Base-by-base conservation (phyloP, 1,139 yeast genomes). In the Nakaseomyces nivariensis region DNA sequence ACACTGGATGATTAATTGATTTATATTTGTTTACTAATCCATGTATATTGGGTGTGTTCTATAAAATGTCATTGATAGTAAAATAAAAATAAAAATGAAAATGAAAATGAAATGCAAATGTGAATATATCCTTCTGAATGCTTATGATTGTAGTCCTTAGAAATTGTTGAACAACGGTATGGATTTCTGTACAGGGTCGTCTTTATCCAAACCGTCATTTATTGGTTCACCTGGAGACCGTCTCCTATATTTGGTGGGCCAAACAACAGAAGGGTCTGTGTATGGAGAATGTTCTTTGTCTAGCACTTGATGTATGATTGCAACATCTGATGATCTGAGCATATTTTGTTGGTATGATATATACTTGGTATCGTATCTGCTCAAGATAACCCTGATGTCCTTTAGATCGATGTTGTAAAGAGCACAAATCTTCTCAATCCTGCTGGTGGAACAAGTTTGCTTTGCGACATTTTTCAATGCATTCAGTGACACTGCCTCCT, bases 161-260 rank as follows among this genome's bases (percentile, higher is more conserved):
- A 41, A 41, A n/a, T 41, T 29, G 25, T 27, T 41, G 34, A 41
- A 41, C 7, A 41, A 13, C 9, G 44, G 34, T 27, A 41, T 41
- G 11, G 44, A n/a, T 9, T 13, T 27, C 25, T 41, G 53, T 13
- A 54, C 32, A 3, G 55, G 52, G 34, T 41, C 44, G n/a, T 41
- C 34, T 17, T 27, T 27, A 29, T 41, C 44, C 25, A 41, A 34
- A 11, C 42, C 42, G 5, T 38, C 31, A 25, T 38, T 38, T 13
- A 38, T 24, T 6, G 4, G 17, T 6, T 41, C 44, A 27, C 34
- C 33, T 4, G 25, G 33, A 7, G 44, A 41, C 5, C 34, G 5
- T 29, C 44, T 41, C n/a, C 13, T 41, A 9, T 46, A 50, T 40
- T 56, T 59, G 1, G 46, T 43, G 3, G 67, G 67, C 67, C 67